phyloP scores from a whole-genome alignment of 495 filamentous ascomycete species.

The Penicillium subrubescens region DNA sequence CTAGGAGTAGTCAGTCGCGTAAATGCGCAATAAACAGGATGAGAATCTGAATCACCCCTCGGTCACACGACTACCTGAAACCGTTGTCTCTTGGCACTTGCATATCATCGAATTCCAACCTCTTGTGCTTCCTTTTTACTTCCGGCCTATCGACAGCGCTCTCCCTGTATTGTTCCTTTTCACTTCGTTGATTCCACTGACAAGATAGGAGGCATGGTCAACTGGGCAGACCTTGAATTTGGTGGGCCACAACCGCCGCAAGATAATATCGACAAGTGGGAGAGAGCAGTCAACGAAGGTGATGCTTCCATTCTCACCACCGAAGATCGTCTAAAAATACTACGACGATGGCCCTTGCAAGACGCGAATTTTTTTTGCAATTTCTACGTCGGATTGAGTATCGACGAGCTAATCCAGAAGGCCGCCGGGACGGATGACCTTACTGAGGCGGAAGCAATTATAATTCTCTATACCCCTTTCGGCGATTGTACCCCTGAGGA shows the following conservation, averaged over 20 bases:
- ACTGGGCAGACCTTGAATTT: background rate
- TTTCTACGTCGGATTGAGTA: background rate
- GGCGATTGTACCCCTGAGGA: background rate
- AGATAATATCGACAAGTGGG: background rate
- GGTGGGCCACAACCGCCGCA: background rate
- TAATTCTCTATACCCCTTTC: background rate
- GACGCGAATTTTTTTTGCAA: background rate
- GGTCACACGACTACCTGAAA: too few species aligned
- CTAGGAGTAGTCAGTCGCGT: too few species aligned
- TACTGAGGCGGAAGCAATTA: background rate
- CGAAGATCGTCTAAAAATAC: background rate
- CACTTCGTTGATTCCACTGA: background rate
- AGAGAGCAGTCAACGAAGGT: background rate
- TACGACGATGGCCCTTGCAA: background rate
- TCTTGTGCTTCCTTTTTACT: background rate
- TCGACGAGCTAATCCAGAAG: background rate
- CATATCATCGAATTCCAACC: too few species aligned
- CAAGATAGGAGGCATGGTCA: background rate
- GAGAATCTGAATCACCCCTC: too few species aligned
- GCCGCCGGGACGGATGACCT: background rate
- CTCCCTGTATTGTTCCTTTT: background rate
- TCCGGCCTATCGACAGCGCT: background rate
- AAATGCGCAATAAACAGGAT: too few species aligned
- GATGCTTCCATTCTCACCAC: background rate
- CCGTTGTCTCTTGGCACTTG: too few species aligned